phyloP scores from a whole-genome alignment of 2,329 filamentous ascomycete species.

The Fusarium sp. region DNA sequence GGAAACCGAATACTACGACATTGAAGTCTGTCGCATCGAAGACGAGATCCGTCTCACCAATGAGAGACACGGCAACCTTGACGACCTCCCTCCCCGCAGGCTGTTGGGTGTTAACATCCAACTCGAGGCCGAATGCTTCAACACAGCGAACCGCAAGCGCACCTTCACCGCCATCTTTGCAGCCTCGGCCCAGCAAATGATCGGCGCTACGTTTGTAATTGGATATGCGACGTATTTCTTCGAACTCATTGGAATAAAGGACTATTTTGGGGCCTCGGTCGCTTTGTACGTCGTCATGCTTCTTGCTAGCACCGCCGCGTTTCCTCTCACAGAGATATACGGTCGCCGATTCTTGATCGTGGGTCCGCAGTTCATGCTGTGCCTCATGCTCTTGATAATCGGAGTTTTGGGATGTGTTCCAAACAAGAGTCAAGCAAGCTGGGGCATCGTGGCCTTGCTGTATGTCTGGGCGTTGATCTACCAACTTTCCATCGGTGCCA shows the following conservation, averaged over 20 bases:
- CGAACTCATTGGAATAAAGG: slow-evolving; percentile 47
- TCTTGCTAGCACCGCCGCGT: slow-evolving; percentile 46
- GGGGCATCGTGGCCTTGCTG: slow-evolving; percentile 46
- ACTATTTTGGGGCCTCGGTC: slow-evolving; percentile 49
- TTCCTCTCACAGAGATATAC: slow-evolving; percentile 48
- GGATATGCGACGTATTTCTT: slow-evolving; percentile 51
- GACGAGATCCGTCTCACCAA: slow-evolving; percentile 38
- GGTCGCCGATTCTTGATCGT: slow-evolving; percentile 49
- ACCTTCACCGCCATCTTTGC: slow-evolving; percentile 51
- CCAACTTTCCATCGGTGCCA: slow-evolving; percentile 51
- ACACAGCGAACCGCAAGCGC: slow-evolving; percentile 46
- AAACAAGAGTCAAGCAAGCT: slow-evolving; percentile 36
- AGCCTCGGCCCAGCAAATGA: slow-evolving; percentile 50
- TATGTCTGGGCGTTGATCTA: slow-evolving; percentile 53
- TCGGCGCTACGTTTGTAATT: slow-evolving; percentile 53
- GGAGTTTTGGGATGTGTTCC: slow-evolving; percentile 48
- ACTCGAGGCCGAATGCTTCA: slow-evolving; percentile 44
- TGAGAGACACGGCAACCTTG: slow-evolving; percentile 15
- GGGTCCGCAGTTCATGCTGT: slow-evolving; percentile 41
- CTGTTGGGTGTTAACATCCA: slow-evolving; percentile 10
- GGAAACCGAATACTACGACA: slow-evolving; percentile 41
- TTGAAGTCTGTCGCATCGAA: slow-evolving; percentile 45
- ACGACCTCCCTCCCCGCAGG: slow-evolving; percentile 2
- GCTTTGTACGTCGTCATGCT: slow-evolving; percentile 53
- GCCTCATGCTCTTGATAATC: slow-evolving; percentile 45